A percentile compares a stretch with the other conserved stretches of the same genome.
Evolutionary conservation across 495 filamentous ascomycete species (phyloP).

Genomic region (Astrothelium subdiscretum): DNA sequence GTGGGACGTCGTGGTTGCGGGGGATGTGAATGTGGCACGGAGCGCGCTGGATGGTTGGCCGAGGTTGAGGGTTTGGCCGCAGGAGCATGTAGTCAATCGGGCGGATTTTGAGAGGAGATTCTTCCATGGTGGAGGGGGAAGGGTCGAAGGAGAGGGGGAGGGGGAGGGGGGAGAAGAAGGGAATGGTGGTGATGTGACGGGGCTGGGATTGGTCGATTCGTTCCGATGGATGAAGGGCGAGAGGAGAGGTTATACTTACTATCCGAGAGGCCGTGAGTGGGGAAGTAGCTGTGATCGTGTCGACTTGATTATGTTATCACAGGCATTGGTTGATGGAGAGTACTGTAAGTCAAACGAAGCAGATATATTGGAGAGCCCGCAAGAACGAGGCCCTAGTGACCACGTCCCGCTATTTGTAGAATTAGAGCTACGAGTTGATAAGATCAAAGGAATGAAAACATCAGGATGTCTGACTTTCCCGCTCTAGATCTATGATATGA

Average conservation of each 20-base stretch:
- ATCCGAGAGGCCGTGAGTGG: constrained; percentile 19
- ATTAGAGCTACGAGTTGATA: background rate
- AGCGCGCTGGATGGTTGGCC: constrained; percentile 33
- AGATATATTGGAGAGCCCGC: constrained; percentile 24
- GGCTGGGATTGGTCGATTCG: constrained; percentile 18
- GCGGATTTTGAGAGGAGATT: constrained; percentile 39
- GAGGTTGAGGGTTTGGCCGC: constrained; percentile 28
- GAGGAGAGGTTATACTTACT: constrained; percentile 26
- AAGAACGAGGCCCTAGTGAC: constrained; percentile 26
- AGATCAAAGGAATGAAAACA: background rate
- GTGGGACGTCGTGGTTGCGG: constrained; percentile 33
- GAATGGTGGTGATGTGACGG: background rate
- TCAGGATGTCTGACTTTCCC: background rate
- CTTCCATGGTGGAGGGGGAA: constrained; percentile 19
- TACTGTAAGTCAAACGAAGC: constrained; percentile 9
- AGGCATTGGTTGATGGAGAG: constrained; percentile 7
- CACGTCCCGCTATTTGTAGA: constrained; percentile 24
- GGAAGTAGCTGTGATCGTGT: constrained; percentile 27
- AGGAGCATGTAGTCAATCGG: constrained; percentile 37
- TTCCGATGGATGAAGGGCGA: constrained; percentile 23
- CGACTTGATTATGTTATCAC: constrained; percentile 23
- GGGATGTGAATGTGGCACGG: constrained; percentile 41
- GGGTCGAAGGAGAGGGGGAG: background rate
- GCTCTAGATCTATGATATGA: background rate
- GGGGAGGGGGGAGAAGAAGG: background rate